Conservation (phyloP, 352 stramenopile genomes). For the Globisporangium alternatum region DNA sequence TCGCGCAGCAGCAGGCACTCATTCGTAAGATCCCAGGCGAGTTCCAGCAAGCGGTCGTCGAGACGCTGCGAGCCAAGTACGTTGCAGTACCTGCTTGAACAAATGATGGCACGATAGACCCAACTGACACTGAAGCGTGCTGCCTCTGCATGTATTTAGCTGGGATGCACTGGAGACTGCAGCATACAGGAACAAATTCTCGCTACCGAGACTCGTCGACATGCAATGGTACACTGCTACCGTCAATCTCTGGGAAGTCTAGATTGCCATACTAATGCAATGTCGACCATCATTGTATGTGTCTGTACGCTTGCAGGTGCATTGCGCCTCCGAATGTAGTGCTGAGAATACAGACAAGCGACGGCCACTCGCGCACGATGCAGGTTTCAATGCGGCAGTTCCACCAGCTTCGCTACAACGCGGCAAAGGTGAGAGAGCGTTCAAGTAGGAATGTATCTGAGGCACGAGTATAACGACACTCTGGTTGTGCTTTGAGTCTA, state of each 20-base stretch:
- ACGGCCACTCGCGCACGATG: slow-evolving; percentile 39
- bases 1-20: slow-evolving; percentile 30
- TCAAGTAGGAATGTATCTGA: not conserved
- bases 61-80: slow-evolving; percentile 35
- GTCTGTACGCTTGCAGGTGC: slow-evolving; percentile 8
- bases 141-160: slow-evolving; percentile 4
- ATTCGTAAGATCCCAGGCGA: slow-evolving; percentile 35
- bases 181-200: slow-evolving; percentile 14
- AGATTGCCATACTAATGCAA: not conserved
- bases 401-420: slow-evolving; percentile 74
- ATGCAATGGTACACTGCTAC: slow-evolving; percentile 27
- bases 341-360: slow-evolving; percentile 52
- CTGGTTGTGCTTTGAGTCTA: not conserved
- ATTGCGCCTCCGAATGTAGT: slow-evolving; percentile 25
- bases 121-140: too few relatives aligned
- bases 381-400: slow-evolving; percentile 61
- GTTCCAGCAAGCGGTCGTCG: slow-evolving; percentile 40
- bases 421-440: slow-evolving; percentile 33
- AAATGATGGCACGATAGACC: not conserved
- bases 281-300: not conserved
- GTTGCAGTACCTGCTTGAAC: not conserved
- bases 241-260: not conserved
- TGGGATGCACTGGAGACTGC: slow-evolving; percentile 28
- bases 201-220: slow-evolving; percentile 34
- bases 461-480: not conserved